A percentile compares a stretch with the other conserved stretches of the same genome.
These are phyloP conservation scores for Lasiodiplodia theobromae DNA, from an alignment of 2,329 filamentous ascomycete genomes.

Conservation along the genomic window DNA sequence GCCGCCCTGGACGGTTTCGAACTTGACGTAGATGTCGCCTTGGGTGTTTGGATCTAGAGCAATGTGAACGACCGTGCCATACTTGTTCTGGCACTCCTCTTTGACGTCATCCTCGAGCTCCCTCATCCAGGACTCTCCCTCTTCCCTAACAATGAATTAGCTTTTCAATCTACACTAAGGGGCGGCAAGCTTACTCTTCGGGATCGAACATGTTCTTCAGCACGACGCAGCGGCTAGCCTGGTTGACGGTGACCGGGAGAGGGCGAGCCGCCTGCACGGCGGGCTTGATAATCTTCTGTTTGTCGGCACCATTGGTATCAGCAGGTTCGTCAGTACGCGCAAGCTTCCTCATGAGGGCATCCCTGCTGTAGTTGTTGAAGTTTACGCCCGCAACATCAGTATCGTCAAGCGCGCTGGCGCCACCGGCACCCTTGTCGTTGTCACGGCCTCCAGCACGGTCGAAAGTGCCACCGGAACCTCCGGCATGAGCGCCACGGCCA, in stretches of 20 bases:
- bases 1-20: constrained; percentile 91
- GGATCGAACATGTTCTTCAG: constrained; percentile 96
- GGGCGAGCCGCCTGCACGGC: constrained; percentile 77
- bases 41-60: constrained; percentile 90
- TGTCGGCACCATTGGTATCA: constrained; percentile 65
- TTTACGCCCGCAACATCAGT: constrained; percentile 98
- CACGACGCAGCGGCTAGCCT: constrained; percentile 91
- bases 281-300: constrained; percentile 76
- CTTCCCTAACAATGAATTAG: constrained; percentile 69
- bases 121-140: constrained; percentile 87
- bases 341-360: constrained; percentile 98
- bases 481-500: constrained; percentile 82
- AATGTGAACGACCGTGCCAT: constrained; percentile 97
- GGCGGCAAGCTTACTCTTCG: constrained; percentile 72
- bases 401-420: constrained; percentile 94
- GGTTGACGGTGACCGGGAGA: constrained; percentile 80
- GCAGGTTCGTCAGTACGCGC: constrained; percentile 88
- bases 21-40: constrained; percentile 98
- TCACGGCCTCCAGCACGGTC: constrained; percentile 90
- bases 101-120: constrained; percentile 94
- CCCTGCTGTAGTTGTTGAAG: constrained; percentile 99
- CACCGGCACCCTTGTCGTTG: constrained; percentile 84
- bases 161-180: constrained; percentile 27
- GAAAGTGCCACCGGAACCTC: constrained; percentile 74
- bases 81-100: constrained; percentile 91